Evolutionary conservation across 208 protist genomes (phyloP), one percentile per base, ranked within the genome.

Genomic region (Entamoeba histolytica): DNA sequence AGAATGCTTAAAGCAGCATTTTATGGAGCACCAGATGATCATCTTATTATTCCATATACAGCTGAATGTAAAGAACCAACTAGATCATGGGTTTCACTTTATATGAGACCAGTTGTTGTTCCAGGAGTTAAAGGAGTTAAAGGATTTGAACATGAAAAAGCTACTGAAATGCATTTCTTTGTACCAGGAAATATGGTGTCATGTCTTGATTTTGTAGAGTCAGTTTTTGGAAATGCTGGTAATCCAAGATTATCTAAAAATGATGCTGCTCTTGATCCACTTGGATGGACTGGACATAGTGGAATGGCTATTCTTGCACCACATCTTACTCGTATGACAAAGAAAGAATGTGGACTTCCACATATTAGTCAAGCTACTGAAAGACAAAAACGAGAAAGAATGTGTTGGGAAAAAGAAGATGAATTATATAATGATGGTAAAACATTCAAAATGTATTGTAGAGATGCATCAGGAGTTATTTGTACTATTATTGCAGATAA

Each of bases 401-500:
- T 96, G 94, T 96, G 92, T 93, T 96, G 92, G 69, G 92, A 93
- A 50, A 73, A 95, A 61, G 95, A 96, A 31, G 78, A 94, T 78
- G 95, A 96, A 50, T 87, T 94, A 8, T 96, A 96, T 87, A 94
- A 39, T 17, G 49, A 93, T 91, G 95, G 95, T 51, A 78, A 69
- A 5, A 91, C 95, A 0, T 96, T 96, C 91, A 96, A 96, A 92
- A 50, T 96, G 31, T 78, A n/a, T 31, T n/a, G 17, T 15, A 69
- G 95, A n/a, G 92, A 73, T 15, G 91, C 55, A 7, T 51, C 91
- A 14, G 95, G 95, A 91, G 92, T 95, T 3, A 50, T 94, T 49
- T 28, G 95, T 31, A 96, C 95, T 17, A 91, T 96, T 14, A 93
- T 96, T 50, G 95, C 95, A 23, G 95, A 96, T 69, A 95, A 93